Conservation (phyloP, 2,329 filamentous ascomycete genomes). For the Bipolaris oryzae region DNA sequence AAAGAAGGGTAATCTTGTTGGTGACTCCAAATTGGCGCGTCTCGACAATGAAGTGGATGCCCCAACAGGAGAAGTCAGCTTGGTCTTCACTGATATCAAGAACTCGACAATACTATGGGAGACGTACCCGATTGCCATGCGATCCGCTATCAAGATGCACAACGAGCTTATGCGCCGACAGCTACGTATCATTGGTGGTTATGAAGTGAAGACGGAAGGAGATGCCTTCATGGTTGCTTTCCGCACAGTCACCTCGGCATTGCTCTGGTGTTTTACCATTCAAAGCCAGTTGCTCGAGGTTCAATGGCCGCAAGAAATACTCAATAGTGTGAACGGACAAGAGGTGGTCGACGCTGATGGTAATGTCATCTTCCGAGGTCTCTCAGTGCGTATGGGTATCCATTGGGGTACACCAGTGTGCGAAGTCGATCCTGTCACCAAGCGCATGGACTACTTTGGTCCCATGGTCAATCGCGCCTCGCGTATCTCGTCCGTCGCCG, state of each 20-base stretch:
- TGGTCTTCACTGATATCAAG: slow-evolving; percentile 99
- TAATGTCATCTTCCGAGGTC: slow-evolving; percentile 87
- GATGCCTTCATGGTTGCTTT: slow-evolving; percentile 99
- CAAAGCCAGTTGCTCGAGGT: slow-evolving; percentile 87
- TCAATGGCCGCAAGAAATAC: slow-evolving; percentile 89
- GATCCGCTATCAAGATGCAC: slow-evolving; percentile 94
- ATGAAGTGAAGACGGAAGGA: slow-evolving; percentile 99
- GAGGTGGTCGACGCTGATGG: slow-evolving; percentile 82
- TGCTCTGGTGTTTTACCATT: slow-evolving; percentile 96
- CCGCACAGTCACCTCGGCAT: slow-evolving; percentile 88
- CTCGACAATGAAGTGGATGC: slow-evolving; percentile 90
- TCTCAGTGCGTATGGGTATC: slow-evolving; percentile 96
- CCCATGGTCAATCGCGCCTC: slow-evolving; percentile 99
- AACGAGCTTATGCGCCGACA: slow-evolving; percentile 97
- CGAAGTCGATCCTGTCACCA: slow-evolving; percentile 93
- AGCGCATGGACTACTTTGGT: slow-evolving; percentile 99
- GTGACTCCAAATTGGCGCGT: slow-evolving; percentile 84
- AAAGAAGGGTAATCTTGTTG: slow-evolving; percentile 65
- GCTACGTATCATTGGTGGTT: slow-evolving; percentile 89
- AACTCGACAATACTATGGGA: slow-evolving; percentile 97
- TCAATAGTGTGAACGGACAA: slow-evolving; percentile 84
- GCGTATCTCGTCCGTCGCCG: slow-evolving; percentile 90
- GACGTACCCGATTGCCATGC: slow-evolving; percentile 91
- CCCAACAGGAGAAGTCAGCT: slow-evolving; percentile 85
- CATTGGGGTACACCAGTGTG: slow-evolving; percentile 95